Conservation (phyloP, 805 yeast genomes). For the Candida alai region DNA sequence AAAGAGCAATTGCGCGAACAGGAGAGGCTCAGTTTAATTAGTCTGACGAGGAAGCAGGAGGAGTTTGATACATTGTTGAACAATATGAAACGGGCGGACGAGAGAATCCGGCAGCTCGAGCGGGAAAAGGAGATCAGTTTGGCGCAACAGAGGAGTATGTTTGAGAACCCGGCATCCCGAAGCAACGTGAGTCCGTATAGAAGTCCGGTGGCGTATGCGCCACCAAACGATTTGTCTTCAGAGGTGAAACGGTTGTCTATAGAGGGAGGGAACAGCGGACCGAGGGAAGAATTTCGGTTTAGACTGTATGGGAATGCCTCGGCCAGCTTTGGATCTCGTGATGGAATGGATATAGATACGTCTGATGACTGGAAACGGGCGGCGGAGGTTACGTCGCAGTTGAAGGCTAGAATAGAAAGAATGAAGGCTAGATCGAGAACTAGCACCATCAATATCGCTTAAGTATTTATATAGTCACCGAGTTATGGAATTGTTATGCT, state of each 20-base stretch:
- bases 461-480: too few relatives aligned
- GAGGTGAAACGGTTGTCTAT: conserved; percentile 39
- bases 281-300: conserved; percentile 8
- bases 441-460: conserved; percentile 10
- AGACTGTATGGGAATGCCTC: too few relatives aligned
- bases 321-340: conserved; percentile 16
- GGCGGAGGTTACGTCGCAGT: conserved; percentile 81
- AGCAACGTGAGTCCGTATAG: neutral
- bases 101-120: conserved; percentile 52
- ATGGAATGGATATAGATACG: conserved; percentile 33
- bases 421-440: conserved; percentile 63
- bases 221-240: conserved; percentile 37
- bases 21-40: too few relatives aligned
- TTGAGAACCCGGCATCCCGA: neutral
- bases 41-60: too few relatives aligned
- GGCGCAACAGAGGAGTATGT: neutral
- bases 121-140: conserved; percentile 28
- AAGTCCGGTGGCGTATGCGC: conserved; percentile 14
- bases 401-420: conserved; percentile 82
- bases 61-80: conserved; percentile 60
- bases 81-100: conserved; percentile 53
- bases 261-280: conserved; percentile 19
- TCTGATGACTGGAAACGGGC: conserved; percentile 86
- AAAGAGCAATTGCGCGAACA: conserved; percentile 28
- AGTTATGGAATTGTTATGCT: too few relatives aligned